These are phyloP conservation scores for Penicillium cosmopolitanum DNA, from an alignment of 495 filamentous ascomycete species.

Conservation along the genomic window DNA sequence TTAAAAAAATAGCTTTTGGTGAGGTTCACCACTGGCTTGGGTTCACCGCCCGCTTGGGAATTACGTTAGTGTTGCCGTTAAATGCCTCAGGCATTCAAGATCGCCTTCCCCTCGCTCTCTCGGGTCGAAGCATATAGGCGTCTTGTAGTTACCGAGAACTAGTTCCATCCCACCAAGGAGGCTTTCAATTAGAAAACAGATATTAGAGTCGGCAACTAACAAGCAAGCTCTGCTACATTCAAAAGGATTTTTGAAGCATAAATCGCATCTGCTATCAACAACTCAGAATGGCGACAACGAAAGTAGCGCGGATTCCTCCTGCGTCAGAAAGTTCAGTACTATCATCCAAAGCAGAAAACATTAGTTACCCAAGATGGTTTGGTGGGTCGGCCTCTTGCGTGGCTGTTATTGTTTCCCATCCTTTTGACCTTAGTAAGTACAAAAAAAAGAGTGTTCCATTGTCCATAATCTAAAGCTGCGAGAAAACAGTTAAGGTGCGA, in stretches of 20 bases:
- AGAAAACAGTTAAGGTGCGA: slow-evolving; percentile 35
- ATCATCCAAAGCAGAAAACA: slow-evolving; percentile 16
- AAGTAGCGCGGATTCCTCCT: background rate
- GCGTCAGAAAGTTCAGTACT: background rate
- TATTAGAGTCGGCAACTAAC: background rate
- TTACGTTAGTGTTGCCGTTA: background rate
- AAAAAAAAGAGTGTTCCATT: background rate
- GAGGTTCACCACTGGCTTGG: too few relatives aligned
- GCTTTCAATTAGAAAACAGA: background rate
- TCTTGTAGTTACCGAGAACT: background rate
- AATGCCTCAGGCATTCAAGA: background rate
- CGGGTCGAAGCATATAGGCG: background rate
- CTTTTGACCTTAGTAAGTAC: slow-evolving; percentile 42
- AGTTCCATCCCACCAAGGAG: background rate
- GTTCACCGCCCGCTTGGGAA: too few relatives aligned
- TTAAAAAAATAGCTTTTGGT: too few relatives aligned
- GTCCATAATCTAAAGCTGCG: slow-evolving; percentile 1
- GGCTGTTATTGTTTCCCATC: slow-evolving; percentile 46
- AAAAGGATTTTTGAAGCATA: background rate
- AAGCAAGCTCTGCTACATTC: background rate
- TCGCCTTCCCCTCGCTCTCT: too few relatives aligned
- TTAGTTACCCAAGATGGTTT: slow-evolving; percentile 46
- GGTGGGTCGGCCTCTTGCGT: slow-evolving; percentile 49
- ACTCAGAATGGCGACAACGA: background rate
- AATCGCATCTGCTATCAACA: background rate